Percentiles rank a stretch among this genome's conserved stretches.
phyloP scores from a whole-genome alignment of 768 basidiomycete genomes.

The Boletus sensibilis region DNA sequence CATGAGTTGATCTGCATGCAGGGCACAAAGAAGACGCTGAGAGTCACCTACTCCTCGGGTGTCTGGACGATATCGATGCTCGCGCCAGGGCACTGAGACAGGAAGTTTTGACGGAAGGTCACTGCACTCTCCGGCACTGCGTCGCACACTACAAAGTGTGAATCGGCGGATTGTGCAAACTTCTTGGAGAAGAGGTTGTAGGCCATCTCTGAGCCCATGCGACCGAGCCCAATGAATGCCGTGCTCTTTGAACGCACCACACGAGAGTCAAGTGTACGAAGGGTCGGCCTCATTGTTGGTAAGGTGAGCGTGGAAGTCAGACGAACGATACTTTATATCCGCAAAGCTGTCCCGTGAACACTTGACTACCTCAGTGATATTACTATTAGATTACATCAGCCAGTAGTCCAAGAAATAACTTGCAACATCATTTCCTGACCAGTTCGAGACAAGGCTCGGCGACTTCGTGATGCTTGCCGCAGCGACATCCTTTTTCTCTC shows the following conservation, averaged over 20 bases:
- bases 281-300: constrained; percentile 50
- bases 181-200: constrained; percentile 80
- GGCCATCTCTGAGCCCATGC: constrained; percentile 89
- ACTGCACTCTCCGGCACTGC: constrained; percentile 57
- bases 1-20: constrained; percentile 6
- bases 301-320: background rate
- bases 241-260: constrained; percentile 48
- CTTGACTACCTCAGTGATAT: background rate
- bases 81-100: constrained; percentile 55
- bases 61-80: constrained; percentile 56
- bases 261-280: constrained; percentile 37
- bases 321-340: background rate
- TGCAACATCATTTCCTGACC: background rate
- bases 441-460: background rate
- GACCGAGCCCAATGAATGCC: constrained; percentile 83
- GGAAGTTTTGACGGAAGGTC: constrained; percentile 56
- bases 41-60: constrained; percentile 67
- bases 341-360: background rate
- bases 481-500: constrained; percentile 78
- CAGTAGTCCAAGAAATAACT: background rate
- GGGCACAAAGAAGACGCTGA: background rate
- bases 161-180: constrained; percentile 48
- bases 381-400: constrained; percentile 12
- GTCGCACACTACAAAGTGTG: constrained; percentile 78
- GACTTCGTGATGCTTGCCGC: constrained; percentile 63